These are phyloP conservation scores for Schwanniomyces yamadae DNA, from an alignment of 805 yeast species.

Conservation along the genomic window DNA sequence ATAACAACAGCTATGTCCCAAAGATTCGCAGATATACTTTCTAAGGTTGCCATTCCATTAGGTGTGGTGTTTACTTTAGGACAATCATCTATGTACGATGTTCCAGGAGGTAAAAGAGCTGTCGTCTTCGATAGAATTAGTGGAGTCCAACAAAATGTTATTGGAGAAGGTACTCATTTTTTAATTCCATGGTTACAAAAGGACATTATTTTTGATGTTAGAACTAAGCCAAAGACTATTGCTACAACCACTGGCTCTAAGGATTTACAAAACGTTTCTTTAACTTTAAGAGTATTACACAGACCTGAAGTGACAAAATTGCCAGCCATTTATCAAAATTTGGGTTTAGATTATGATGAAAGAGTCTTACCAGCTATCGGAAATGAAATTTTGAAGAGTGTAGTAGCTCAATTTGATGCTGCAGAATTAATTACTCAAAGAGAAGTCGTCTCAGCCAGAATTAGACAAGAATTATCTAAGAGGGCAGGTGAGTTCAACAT, in stretches of 20 bases:
- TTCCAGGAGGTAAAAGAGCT: slow-evolving; percentile 93
- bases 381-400: slow-evolving; percentile 83
- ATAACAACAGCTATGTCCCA: slow-evolving; percentile 29
- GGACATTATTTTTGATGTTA: slow-evolving; percentile 86
- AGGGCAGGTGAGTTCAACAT: slow-evolving; percentile 90
- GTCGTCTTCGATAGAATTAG: slow-evolving; percentile 88
- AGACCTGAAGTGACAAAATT: slow-evolving; percentile 85
- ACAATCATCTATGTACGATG: slow-evolving; percentile 88
- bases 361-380: slow-evolving; percentile 91
- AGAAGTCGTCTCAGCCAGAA: slow-evolving; percentile 87
- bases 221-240: slow-evolving; percentile 93
- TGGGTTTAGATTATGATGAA: slow-evolving; percentile 94
- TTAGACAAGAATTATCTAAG: slow-evolving; percentile 77
- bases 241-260: slow-evolving; percentile 95
- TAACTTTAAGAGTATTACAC: slow-evolving; percentile 89
- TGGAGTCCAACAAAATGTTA: slow-evolving; percentile 85
- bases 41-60: slow-evolving; percentile 63
- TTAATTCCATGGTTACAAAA: slow-evolving; percentile 93
- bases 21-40: slow-evolving; percentile 35
- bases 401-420: slow-evolving; percentile 93
- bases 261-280: slow-evolving; percentile 92
- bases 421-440: slow-evolving; percentile 97
- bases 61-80: slow-evolving; percentile 70
- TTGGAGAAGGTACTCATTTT: slow-evolving; percentile 97
- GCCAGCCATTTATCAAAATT: slow-evolving; percentile 84